These are phyloP conservation scores for Xylaria flabelliformis DNA, from an alignment of 495 filamentous ascomycete species.

Conservation along the genomic window DNA sequence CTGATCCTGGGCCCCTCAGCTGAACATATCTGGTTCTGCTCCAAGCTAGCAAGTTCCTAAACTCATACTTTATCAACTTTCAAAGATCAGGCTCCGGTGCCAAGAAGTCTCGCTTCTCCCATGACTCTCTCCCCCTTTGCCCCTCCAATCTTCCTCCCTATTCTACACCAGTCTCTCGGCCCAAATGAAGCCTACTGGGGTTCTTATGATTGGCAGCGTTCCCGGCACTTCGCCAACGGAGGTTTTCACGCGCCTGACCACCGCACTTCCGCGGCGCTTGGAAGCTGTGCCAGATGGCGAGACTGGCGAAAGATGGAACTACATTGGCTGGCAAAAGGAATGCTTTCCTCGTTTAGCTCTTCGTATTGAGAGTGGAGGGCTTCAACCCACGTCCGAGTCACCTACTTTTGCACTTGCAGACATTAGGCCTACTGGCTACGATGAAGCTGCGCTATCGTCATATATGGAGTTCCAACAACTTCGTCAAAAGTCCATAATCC, in stretches of 20 bases:
- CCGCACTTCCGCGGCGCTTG: slow-evolving; percentile 41
- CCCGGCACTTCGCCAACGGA: slow-evolving; percentile 40
- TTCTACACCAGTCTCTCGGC: no score
- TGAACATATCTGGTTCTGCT: no score
- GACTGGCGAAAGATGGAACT: slow-evolving; percentile 46
- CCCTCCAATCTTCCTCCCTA: no score
- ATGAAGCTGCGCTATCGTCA: slow-evolving; percentile 44
- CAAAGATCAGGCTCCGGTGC: no score
- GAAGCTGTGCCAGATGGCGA: slow-evolving; percentile 51
- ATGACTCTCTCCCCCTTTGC: no score
- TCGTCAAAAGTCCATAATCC: slow-evolving; percentile 39
- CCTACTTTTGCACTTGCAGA: slow-evolving; percentile 37
- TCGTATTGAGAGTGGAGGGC: no score
- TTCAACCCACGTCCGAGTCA: no score
- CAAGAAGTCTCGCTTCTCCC: no score
- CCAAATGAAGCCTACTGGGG: slow-evolving; percentile 31
- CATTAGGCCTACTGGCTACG: slow-evolving; percentile 44
- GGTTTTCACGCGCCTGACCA: slow-evolving; percentile 39
- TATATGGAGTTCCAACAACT: slow-evolving; percentile 44
- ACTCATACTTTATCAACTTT: no score
- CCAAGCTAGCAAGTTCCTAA: no score
- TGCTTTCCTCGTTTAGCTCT: slow-evolving; percentile 31
- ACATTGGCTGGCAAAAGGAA: slow-evolving; percentile 43
- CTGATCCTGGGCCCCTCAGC: no score
- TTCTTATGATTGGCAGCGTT: slow-evolving; percentile 47